Base-by-base conservation (phyloP, 805 yeast species). In the Pichia nakasei region DNA sequence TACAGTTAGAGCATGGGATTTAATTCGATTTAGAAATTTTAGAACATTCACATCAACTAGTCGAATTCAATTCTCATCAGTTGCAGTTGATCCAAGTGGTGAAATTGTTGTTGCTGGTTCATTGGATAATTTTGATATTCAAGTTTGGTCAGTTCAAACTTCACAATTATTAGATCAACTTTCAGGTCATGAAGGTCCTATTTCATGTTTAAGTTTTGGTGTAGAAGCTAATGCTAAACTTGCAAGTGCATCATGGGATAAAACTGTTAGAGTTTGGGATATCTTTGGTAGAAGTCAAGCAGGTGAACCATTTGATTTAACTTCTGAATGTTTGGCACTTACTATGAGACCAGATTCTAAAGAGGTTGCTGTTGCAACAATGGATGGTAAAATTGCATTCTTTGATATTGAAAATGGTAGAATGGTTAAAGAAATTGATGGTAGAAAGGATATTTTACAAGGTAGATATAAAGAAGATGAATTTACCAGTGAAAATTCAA, bases 91-190 rank as follows among this genome's bases (percentile, higher is more conserved):
- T 62, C 96, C 97, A 24, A 83, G 95, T 57, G 98, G 97, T 27
- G 98, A 93, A 64, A 81, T 93, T 41, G 93, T 93, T 3, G 88
- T 93, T 57, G 98, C 97, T 4, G 96, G 96, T 2, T 85, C 96
- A 3, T 70, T 80, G 36, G 96, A 89, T 58, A 83, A 82, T 49
- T 93, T 81, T 64, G 95, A 85, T 46, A 85, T 93, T 47, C 89
- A 85, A 58, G 87, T 93, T 29, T 93, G 98, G 98, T 86, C 96
- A 6, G 97, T 93, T 1, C 97, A 93, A 67, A 89, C 97, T 0
- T 82, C 95, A 2, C 96, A 89, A 60, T 67, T 93, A 39, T 73
- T 93, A 43, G 98, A 93, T 58, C 75, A 85, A 15, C 69, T 93
- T 40, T 69, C 89, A 5, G 98, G 98, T 11, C 98, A 93, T 64